phyloP scores from a whole-genome alignment of 441 rosid genomes.

The Pelargonium citronellum region DNA sequence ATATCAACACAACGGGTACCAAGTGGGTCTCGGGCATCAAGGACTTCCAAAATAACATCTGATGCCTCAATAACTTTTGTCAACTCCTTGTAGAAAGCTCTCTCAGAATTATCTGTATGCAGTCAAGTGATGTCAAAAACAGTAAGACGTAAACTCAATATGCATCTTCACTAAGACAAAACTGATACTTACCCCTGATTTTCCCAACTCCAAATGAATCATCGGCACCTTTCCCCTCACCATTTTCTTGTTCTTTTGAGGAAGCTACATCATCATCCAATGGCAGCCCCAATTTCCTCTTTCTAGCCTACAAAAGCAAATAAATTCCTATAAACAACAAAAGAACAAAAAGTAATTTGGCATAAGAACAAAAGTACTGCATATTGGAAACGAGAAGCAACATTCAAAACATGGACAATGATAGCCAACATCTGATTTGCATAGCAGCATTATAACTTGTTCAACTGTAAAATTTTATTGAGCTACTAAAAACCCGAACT shows the following conservation, averaged over 20 bases:
- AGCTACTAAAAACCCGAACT: neutral
- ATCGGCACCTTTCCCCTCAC: slow-evolving; percentile 26
- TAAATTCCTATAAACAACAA: neutral
- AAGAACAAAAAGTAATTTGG: neutral
- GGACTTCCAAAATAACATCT: slow-evolving; percentile 90
- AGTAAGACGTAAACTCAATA: neutral
- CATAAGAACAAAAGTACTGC: neutral
- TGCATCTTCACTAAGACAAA: neutral
- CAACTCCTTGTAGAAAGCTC: slow-evolving; percentile 89
- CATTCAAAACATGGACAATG: too few species aligned
- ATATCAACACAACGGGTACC: slow-evolving; percentile 88
- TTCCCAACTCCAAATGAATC: slow-evolving; percentile 30
- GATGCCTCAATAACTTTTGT: slow-evolving; percentile 84
- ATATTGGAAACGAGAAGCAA: too few species aligned
- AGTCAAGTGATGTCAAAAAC: slow-evolving; percentile 17
- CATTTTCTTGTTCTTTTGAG: slow-evolving; percentile 24
- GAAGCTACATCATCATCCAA: slow-evolving; percentile 35
- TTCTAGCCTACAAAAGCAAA: slow-evolving; percentile 46
- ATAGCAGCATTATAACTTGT: too few species aligned
- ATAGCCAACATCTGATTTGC: too few species aligned
- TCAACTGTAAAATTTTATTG: too few species aligned
- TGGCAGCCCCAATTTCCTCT: slow-evolving; percentile 66
- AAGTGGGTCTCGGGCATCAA: slow-evolving; percentile 88
- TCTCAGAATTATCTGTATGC: slow-evolving; percentile 63
- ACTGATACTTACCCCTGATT: slow-evolving; percentile 43